A percentile compares a stretch with the other conserved stretches of the same genome.
Evolutionary conservation across 495 filamentous ascomycete species (phyloP).

Genomic region (Penicillium goetzii): DNA sequence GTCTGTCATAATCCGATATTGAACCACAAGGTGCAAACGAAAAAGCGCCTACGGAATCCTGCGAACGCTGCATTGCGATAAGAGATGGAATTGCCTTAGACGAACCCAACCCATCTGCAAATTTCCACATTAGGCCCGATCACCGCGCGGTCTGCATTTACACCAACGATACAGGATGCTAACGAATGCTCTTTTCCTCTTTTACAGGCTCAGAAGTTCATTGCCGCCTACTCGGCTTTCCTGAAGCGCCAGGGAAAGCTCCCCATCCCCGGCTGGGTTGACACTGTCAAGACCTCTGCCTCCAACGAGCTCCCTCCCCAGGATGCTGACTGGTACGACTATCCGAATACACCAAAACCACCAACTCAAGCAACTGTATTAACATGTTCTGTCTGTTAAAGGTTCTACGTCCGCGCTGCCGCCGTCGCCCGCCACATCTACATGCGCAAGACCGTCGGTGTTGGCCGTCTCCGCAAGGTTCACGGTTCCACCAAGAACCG

Average conservation of each 20-base stretch:
- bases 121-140: slow-evolving; percentile 19
- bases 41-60: background rate
- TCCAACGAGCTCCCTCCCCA: slow-evolving; percentile 97
- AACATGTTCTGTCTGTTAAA: slow-evolving; percentile 32
- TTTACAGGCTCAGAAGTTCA: slow-evolving; percentile 87
- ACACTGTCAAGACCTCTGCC: slow-evolving; percentile 96
- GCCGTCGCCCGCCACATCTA: slow-evolving; percentile 97
- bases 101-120: slow-evolving; percentile 30
- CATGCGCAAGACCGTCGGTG: slow-evolving; percentile 98
- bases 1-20: background rate
- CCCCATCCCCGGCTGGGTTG: slow-evolving; percentile 96
- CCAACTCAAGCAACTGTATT: background rate
- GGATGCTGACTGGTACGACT: slow-evolving; percentile 82
- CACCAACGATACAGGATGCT: slow-evolving; percentile 26
- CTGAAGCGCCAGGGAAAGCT: slow-evolving; percentile 99
- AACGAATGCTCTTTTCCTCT: slow-evolving; percentile 27
- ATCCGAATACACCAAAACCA: background rate
- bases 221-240: slow-evolving; percentile 91
- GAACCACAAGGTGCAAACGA: background rate
- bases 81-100: slow-evolving; percentile 26
- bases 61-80: slow-evolving; percentile 13
- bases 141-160: slow-evolving; percentile 7
- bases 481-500: slow-evolving; percentile 98
- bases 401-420: slow-evolving; percentile 97
- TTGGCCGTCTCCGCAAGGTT: slow-evolving; percentile 87